Evolutionary conservation across 352 stramenopile species (phyloP).

Genomic region (Pythium phragmiticola): DNA sequence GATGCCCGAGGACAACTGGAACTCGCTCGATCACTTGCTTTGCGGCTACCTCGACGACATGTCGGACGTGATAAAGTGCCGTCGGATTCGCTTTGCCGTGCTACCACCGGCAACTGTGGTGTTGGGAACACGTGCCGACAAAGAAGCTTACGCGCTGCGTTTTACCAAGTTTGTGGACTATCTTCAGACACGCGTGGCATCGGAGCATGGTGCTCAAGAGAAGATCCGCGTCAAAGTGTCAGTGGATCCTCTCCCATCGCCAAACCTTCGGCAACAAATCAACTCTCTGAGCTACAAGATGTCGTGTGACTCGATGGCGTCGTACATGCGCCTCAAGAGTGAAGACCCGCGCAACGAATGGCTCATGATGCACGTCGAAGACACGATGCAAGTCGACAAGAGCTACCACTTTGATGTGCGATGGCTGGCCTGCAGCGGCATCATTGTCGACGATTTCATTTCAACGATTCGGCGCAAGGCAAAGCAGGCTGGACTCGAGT

Average conservation of each 20-base stretch:
- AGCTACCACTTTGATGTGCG: slow-evolving; percentile 74
- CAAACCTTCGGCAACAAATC: slow-evolving; percentile 17
- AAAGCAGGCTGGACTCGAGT: slow-evolving; percentile 65
- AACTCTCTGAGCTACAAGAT: slow-evolving; percentile 45
- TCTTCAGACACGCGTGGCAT: slow-evolving; percentile 53
- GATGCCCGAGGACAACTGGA: slow-evolving; percentile 77
- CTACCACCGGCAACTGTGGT: slow-evolving; percentile 35
- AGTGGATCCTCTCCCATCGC: slow-evolving; percentile 24
- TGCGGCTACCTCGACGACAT: slow-evolving; percentile 79
- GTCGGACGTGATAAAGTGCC: slow-evolving; percentile 66
- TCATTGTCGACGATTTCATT: slow-evolving; percentile 74
- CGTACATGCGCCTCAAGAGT: slow-evolving; percentile 32
- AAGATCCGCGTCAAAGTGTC: slow-evolving; percentile 47
- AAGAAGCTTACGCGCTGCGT: slow-evolving; percentile 40
- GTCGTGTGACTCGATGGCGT: slow-evolving; percentile 32
- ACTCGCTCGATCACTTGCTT: slow-evolving; percentile 68
- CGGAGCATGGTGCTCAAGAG: slow-evolving; percentile 48
- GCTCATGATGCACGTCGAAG: slow-evolving; percentile 69
- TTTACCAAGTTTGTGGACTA: slow-evolving; percentile 70
- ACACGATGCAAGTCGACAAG: slow-evolving; percentile 50
- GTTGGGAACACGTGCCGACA: slow-evolving; percentile 13
- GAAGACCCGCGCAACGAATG: slow-evolving; percentile 66
- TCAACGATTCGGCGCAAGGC: slow-evolving; percentile 53
- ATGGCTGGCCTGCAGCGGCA: slow-evolving; percentile 79
- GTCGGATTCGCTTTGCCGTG: slow-evolving; percentile 69